Base-by-base conservation (phyloP, 2,329 filamentous ascomycete species). In the Trichoderma sp. region DNA sequence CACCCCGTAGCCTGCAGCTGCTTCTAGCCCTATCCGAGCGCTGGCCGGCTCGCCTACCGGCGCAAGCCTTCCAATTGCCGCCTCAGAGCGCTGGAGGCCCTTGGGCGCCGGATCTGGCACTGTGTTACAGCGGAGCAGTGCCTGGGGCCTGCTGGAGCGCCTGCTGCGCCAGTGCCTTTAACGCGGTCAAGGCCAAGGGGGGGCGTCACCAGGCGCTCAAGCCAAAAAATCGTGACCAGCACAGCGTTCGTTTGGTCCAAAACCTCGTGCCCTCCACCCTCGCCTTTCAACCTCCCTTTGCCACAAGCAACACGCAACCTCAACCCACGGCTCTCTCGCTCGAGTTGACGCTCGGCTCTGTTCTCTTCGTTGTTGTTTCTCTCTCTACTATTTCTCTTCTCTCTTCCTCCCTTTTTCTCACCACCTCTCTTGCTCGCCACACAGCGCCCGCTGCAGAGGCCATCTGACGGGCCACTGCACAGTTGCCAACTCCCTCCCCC, bases 191-290 rank as follows among this genome's bases (percentile, higher is more conserved):
- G 62, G 64, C 55, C 66, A 66, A 39, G 64, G 62, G 65, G 69
- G 71, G 69, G 69, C 71, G 71, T 74, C 72, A 73, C 72, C 68
- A 70, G 66, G 69, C 73, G 72, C 72, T 74, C 73, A 71, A 71
- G 72, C 72, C 75, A 77, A 77, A 77, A 67, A 67, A 74, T 76
- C 71, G 74, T 75, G 73, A 74, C 74, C 72, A 73, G 67, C 72
- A 24, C 21, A 24, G 21, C 21, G 21, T 24, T 24, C 21, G 73
- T 72, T 71, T 75, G 72, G 72, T 75, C 73, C 73, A 76, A 77
- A 76, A 76, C 73, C 74, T 75, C 73, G 74, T 73, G 73, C 71
- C 70, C 73, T 70, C 71, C 73, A 73, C 69, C 71, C 68, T 41
- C 66, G 67, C 66, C 68, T 69, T 67, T 66, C 66, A 60, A 67